A percentile compares a stretch with the other conserved stretches of the same genome.
These are phyloP conservation scores for Stentor roeselii DNA, from an alignment of 73 alveolate genomes.

Conservation along the genomic window DNA sequence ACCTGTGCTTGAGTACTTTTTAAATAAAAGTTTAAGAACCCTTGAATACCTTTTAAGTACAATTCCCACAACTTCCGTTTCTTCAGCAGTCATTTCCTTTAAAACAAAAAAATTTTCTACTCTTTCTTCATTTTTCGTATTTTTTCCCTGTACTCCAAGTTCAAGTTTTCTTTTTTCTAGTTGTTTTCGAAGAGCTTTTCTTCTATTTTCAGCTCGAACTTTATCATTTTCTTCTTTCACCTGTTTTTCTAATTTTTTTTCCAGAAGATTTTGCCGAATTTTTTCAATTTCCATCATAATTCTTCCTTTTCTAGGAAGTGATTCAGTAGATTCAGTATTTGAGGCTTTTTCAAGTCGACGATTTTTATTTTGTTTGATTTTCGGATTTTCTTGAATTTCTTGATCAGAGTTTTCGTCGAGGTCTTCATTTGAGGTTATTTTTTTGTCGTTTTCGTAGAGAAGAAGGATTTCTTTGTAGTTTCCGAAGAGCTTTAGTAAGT, in stretches of 20 bases:
- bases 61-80: conserved; percentile 37
- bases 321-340: neutral
- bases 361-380: too few relatives aligned
- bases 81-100: conserved; percentile 14
- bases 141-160: neutral
- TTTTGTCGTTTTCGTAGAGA: neutral
- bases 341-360: neutral
- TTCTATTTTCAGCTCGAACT: neutral
- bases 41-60: conserved; percentile 42
- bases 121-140: conserved; percentile 20
- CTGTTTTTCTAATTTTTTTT: conserved; percentile 18
- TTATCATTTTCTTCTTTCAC: conserved; percentile 1
- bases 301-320: conserved; percentile 14
- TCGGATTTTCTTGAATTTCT: neutral
- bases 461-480: neutral
- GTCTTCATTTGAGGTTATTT: neutral
- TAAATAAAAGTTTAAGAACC: conserved; percentile 53
- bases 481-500: neutral
- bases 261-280: neutral
- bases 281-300: neutral
- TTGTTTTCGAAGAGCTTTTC: neutral
- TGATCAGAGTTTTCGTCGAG: neutral
- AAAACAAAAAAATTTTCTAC: conserved; percentile 9
- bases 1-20: conserved; percentile 57
- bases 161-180: conserved; percentile 17